phyloP scores from a whole-genome alignment of 192 early-diverging fungal genomes.

The Dispira parvispora region DNA sequence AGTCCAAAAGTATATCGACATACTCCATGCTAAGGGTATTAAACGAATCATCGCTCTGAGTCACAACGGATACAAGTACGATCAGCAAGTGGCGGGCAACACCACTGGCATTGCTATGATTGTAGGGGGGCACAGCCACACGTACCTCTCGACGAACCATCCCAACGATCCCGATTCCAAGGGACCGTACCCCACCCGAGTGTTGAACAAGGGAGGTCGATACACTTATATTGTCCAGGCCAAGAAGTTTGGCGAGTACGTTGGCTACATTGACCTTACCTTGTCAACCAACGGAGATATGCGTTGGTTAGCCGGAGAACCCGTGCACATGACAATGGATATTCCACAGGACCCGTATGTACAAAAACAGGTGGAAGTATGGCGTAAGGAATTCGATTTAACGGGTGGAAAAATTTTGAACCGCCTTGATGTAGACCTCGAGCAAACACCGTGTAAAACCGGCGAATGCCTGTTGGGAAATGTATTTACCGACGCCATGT shows the following conservation, averaged over 20 bases:
- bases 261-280: slow-evolving; percentile 40
- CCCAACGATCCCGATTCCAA: slow-evolving; percentile 25
- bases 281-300: slow-evolving; percentile 38
- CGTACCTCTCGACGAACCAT: slow-evolving; percentile 34
- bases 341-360: slow-evolving; percentile 29
- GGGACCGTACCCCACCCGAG: slow-evolving; percentile 53
- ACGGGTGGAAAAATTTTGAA: slow-evolving; percentile 27
- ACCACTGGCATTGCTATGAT: slow-evolving; percentile 41
- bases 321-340: slow-evolving; percentile 36
- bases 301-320: slow-evolving; percentile 33
- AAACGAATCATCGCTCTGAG: slow-evolving; percentile 48
- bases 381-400: slow-evolving; percentile 31
- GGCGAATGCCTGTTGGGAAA: slow-evolving; percentile 45
- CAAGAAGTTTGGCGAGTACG: slow-evolving; percentile 40
- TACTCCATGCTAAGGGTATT: slow-evolving; percentile 37
- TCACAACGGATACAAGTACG: slow-evolving; percentile 58
- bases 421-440: slow-evolving; percentile 22
- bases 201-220: slow-evolving; percentile 43
- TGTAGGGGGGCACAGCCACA: slow-evolving; percentile 65
- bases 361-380: slow-evolving; percentile 19
- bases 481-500: slow-evolving; percentile 47
- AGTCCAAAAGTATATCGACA: slow-evolving; percentile 44
- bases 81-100: slow-evolving; percentile 38
- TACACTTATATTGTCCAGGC: slow-evolving; percentile 53
- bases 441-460: slow-evolving; percentile 20